Evolutionary conservation across 148 eudicot genomes (phyloP).

Genomic region (Dysphania ambrosioides): DNA sequence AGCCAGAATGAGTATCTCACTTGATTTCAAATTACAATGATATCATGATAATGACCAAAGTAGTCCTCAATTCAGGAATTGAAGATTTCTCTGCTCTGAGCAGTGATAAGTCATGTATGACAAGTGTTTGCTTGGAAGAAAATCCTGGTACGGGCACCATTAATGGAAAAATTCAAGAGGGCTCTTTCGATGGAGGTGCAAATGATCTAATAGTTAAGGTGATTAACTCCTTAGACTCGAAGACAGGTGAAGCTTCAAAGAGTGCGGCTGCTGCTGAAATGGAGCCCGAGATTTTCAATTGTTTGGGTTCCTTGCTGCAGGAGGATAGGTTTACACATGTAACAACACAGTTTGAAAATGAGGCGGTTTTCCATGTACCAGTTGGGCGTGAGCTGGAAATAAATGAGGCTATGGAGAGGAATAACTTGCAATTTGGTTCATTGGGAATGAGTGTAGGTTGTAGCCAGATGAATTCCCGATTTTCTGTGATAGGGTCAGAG

Average conservation of each 20-base stretch:
- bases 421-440: background rate
- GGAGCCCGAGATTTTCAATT: background rate
- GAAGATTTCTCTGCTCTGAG: slow-evolving; percentile 19
- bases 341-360: background rate
- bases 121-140: slow-evolving; percentile 15
- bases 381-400: slow-evolving; percentile 13
- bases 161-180: background rate
- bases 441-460: background rate
- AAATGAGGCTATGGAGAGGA: background rate
- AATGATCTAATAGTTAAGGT: slow-evolving; percentile 1
- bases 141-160: slow-evolving; percentile 4
- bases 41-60: slow-evolving; percentile 1
- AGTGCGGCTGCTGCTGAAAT: slow-evolving; percentile 8
- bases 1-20: too few species aligned
- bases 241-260: slow-evolving; percentile 2
- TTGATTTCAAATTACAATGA: background rate
- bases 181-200: slow-evolving; percentile 1
- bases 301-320: slow-evolving; percentile 2
- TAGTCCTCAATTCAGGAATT: slow-evolving; percentile 35
- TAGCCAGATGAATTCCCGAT: background rate
- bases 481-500: background rate
- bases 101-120: slow-evolving; percentile 20
- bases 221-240: background rate
- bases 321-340: background rate
- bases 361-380: background rate